A percentile compares a stretch with the other conserved stretches of the same genome.
Evolutionary conservation across 495 filamentous ascomycete genomes (phyloP).

Genomic region (Penicillium verhagenii): DNA sequence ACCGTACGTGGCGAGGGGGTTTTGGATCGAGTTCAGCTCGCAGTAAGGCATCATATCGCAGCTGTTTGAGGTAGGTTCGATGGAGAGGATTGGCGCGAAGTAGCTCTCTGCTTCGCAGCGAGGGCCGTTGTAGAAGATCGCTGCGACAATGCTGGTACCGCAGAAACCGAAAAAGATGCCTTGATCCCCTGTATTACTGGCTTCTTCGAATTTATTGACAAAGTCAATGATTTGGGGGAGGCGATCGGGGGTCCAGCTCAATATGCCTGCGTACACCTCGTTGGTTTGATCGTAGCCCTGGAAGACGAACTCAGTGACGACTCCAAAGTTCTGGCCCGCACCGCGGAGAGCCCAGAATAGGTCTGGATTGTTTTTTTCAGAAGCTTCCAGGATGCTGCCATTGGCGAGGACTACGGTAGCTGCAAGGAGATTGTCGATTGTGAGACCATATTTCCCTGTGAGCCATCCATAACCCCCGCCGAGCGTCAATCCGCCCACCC

Average conservation of each 20-base stretch:
- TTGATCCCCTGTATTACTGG: not conserved
- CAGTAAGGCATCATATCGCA: not conserved
- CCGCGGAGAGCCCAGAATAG: not conserved
- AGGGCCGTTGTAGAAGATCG: not conserved
- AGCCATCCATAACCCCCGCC: constrained; percentile 59
- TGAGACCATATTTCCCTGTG: constrained; percentile 47
- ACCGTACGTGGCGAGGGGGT: not conserved
- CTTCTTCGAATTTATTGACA: not conserved
- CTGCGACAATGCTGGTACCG: not conserved
- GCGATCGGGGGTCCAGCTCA: not conserved
- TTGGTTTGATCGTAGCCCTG: not conserved
- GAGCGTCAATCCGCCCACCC: constrained; percentile 59
- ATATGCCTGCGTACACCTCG: not conserved
- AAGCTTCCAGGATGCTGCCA: constrained; percentile 17
- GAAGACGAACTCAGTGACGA: not conserved
- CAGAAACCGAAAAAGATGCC: not conserved
- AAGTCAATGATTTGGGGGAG: not conserved
- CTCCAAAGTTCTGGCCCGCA: not conserved
- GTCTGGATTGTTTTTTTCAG: not conserved
- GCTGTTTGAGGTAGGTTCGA: not conserved
- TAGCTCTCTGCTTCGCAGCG: not conserved
- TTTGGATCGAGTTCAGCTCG: not conserved
- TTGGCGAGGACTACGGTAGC: constrained; percentile 52
- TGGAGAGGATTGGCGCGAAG: not conserved
- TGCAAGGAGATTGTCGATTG: constrained; percentile 51